Conservation (phyloP, 1,139 yeast species). For the Geotrichum siamense region DNA sequence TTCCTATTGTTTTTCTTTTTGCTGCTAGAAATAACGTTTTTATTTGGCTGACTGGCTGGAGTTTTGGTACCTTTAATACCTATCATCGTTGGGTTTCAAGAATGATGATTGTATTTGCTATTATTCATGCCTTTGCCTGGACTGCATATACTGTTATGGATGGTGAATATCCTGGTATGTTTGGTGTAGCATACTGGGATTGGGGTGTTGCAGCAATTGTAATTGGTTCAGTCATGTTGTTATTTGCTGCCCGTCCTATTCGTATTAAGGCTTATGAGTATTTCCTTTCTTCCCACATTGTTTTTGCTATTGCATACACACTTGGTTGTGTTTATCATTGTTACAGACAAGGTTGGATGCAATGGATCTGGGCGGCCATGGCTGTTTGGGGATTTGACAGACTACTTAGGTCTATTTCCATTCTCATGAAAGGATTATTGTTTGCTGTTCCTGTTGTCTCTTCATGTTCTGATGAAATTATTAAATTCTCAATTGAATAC, state of each 20-base stretch:
- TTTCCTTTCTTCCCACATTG: slow-evolving; percentile 53
- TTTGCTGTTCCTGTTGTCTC: slow-evolving; percentile 21
- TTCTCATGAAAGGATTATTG: slow-evolving; percentile 11
- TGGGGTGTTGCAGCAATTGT: slow-evolving; percentile 52
- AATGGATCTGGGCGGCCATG: slow-evolving; percentile 46
- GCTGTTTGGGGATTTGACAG: slow-evolving; percentile 64
- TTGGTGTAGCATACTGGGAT: slow-evolving; percentile 32
- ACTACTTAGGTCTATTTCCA: slow-evolving; percentile 44
- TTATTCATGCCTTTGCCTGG: slow-evolving; percentile 31
- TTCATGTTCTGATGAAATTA: slow-evolving; percentile 32
- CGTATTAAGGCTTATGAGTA: slow-evolving; percentile 57
- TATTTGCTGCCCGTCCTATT: slow-evolving; percentile 44
- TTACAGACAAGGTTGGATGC: slow-evolving; percentile 39
- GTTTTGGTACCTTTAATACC: slow-evolving; percentile 50
- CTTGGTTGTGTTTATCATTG: slow-evolving; percentile 58
- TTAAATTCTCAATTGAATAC: slow-evolving; percentile 32
- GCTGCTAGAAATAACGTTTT: slow-evolving; percentile 64
- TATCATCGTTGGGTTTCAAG: slow-evolving; percentile 66
- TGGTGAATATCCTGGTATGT: slow-evolving; percentile 14
- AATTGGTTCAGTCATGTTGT: slow-evolving; percentile 38
- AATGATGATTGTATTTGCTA: slow-evolving; percentile 42
- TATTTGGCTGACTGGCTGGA: slow-evolving; percentile 60
- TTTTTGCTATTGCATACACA: slow-evolving; percentile 50
- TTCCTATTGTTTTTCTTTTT: slow-evolving; percentile 50
- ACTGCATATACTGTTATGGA: slow-evolving; percentile 18